Percentiles rank a stretch among this genome's conserved stretches.
These are phyloP conservation scores for Lasiodiplodia sp. DNA, from an alignment of 2,329 filamentous ascomycete genomes.

Conservation along the genomic window DNA sequence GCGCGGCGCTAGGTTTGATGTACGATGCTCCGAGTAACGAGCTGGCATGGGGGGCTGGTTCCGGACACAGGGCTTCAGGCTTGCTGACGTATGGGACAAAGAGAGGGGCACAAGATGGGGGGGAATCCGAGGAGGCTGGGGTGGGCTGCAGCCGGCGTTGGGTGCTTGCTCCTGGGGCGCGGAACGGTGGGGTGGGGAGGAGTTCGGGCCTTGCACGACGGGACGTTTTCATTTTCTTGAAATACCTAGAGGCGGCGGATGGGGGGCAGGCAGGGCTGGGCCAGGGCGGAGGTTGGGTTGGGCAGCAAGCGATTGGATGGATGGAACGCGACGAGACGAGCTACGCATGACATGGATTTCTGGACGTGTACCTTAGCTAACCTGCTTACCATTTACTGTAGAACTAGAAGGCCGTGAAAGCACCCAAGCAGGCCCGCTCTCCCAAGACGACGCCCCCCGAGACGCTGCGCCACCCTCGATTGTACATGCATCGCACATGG, in stretches of 20 bases:
- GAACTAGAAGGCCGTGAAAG: slow-evolving; percentile 25
- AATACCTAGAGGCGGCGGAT: slow-evolving; percentile 28
- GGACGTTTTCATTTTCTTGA: slow-evolving; percentile 30
- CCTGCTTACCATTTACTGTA: slow-evolving; percentile 17
- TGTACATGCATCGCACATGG: slow-evolving; percentile 17
- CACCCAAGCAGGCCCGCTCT: slow-evolving; percentile 8
- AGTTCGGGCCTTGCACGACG: slow-evolving; percentile 27
- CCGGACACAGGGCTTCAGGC: slow-evolving; percentile 14
- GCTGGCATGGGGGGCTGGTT: slow-evolving; percentile 28
- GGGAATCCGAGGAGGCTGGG: slow-evolving; percentile 12
- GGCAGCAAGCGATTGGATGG: slow-evolving; percentile 31
- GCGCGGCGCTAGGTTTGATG: slow-evolving; percentile 29
- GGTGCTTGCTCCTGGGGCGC: slow-evolving; percentile 11
- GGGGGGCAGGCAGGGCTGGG: slow-evolving; percentile 19
- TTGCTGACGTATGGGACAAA: slow-evolving; percentile 21
- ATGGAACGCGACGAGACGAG: slow-evolving; percentile 29
- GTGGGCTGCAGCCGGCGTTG: slow-evolving; percentile 14
- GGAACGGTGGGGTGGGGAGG: slow-evolving; percentile 17
- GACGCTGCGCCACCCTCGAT: slow-evolving; percentile 12
- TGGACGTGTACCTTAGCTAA: slow-evolving; percentile 26
- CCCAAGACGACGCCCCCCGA: background rate
- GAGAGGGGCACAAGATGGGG: slow-evolving; percentile 5
- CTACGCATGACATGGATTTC: slow-evolving; percentile 27
- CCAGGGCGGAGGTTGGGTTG: slow-evolving; percentile 28
- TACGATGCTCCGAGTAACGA: slow-evolving; percentile 27